These are phyloP conservation scores for Oxyria digyna DNA, from an alignment of 148 eudicot species.

Conservation along the genomic window DNA sequence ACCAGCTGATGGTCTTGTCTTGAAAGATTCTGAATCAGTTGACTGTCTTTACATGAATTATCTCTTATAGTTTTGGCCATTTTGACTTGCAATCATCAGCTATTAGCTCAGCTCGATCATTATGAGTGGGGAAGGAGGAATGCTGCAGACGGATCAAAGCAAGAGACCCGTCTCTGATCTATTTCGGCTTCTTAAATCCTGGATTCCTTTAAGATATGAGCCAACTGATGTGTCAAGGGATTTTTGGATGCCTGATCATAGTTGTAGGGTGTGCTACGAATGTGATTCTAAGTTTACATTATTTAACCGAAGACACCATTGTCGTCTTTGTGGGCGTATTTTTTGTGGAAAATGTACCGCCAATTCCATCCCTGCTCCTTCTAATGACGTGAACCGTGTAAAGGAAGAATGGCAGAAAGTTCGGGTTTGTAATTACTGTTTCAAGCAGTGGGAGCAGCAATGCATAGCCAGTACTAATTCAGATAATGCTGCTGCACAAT, in stretches of 20 bases:
- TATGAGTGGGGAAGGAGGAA: slow-evolving; percentile 56
- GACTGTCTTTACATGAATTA: too few relatives aligned
- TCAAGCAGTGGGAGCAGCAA: slow-evolving; percentile 76
- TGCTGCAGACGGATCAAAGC: slow-evolving; percentile 46
- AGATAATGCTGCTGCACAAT: slow-evolving; percentile 32
- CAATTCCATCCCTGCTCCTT: slow-evolving; percentile 59
- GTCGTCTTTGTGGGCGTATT: slow-evolving; percentile 83
- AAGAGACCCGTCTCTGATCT: slow-evolving; percentile 32
- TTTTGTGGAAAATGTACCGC: slow-evolving; percentile 83
- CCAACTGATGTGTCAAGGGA: slow-evolving; percentile 67
- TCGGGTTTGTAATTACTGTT: slow-evolving; percentile 83
- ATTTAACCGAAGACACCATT: slow-evolving; percentile 89
- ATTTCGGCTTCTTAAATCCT: slow-evolving; percentile 43
- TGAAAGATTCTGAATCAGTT: too few relatives aligned
- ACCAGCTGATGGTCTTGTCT: too few relatives aligned
- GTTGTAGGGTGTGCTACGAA: slow-evolving; percentile 91
- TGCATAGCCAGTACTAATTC: slow-evolving; percentile 30
- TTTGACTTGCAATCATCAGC: too few relatives aligned
- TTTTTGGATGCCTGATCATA: slow-evolving; percentile 98
- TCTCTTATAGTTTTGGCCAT: too few relatives aligned
- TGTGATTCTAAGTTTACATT: slow-evolving; percentile 79
- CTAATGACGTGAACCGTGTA: slow-evolving; percentile 19
- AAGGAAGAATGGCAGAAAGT: slow-evolving; percentile 56
- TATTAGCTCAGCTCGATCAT: too few relatives aligned
- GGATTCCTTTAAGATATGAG: slow-evolving; percentile 62